Evolutionary conservation across 78 protist genomes (phyloP), one percentile per base, ranked within the genome.

Genomic region (Dictyostelium firmibasis): DNA sequence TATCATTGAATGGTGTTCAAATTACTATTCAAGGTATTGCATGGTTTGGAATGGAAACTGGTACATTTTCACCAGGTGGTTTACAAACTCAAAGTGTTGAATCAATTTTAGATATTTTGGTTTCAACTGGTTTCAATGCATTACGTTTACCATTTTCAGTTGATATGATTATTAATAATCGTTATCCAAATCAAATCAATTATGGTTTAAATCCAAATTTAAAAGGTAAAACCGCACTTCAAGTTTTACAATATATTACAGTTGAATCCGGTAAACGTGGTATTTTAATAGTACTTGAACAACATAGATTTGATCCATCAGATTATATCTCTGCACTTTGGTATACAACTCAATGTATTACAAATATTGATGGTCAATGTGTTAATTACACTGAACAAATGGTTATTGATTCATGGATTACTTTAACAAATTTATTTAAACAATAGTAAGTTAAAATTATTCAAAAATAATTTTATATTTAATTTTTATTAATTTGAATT

Each of bases 81-180:
- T 53, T 89, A 4, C 53, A 81, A 81, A 27, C 29, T 9, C 81
- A 20, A 14, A 47, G 76, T 27, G 94, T 89, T 29, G 94, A 94
- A 62, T 43, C 44, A 31, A 35, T 94, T 8, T 79, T 94, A 23
- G 97, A 94, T 78, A 38, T 93, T 31, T 43, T 96, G 35, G 81
- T 47, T 2, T 14, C 23, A 27, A 18, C 70, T 7, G 64, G 64
- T n/a, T 96, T 96, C 94, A 96, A 96, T 85, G 94, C 74, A 14
- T 76, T 96, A 13, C 81, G 97, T 43, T 2, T 96, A 5, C 94
- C 94, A 89, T 89, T 89, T 69, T 81, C 87, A n/a, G 86, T 89
- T 27, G 94, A 89, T n/a, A 89, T 89, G 94, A 69, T 89, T 11
- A 2, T 81, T 18, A 81, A 62, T 5, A 41, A 50, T 25, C 36